Base-by-base conservation (phyloP, 306 rosid species). In the Rosa lucieae region DNA sequence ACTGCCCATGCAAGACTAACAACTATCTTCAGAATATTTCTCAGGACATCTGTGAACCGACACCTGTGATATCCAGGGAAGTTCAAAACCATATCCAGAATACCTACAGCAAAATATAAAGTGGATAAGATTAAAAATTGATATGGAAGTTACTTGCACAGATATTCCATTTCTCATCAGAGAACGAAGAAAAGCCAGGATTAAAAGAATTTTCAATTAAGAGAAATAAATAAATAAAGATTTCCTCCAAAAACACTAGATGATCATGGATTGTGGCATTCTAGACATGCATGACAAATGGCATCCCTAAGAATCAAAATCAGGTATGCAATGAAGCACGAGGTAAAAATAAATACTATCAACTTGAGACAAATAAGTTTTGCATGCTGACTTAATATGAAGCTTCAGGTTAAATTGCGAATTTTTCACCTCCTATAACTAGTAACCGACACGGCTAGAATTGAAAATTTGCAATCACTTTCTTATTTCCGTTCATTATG, bases 51-150 rank as follows among this genome's bases (percentile, higher is more conserved):
- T 23, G 90, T 83, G 83, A 93, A 95, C 82, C 78, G 93, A 97
- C 98, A 93, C 69, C 96, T 86, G 74, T 89, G 97, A 86, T 75
- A 91, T 78, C 98, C 98, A 1, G 99, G 97, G 72, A 92, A 95
- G 86, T 93, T 95, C 86, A 95, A 73, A 85, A 77, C 46, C 48
- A 95, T 74, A 86, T 95, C 97, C 93, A 95, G 82, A 78, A 89
- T 82, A 80, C 96, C 99, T 95, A 82, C 75, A 82, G 66, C 68
- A 79, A 77, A 73, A 88, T 79, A 77, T 21, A 81, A 70, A 67
- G 10, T 32, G 75, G 78, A 44, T 59, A 40, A 69, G 55, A 77
- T 55, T 48, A 13, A 51, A 70, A 55, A 77, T 43, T 44, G 3
- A 77, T 4, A 71, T 5, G 29, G 58, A 59, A 39, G 10, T 23